Percentiles rank a stretch among this genome's conserved stretches.
phyloP scores from a whole-genome alignment of 2,329 filamentous ascomycete species.

The Claviceps sp. region DNA sequence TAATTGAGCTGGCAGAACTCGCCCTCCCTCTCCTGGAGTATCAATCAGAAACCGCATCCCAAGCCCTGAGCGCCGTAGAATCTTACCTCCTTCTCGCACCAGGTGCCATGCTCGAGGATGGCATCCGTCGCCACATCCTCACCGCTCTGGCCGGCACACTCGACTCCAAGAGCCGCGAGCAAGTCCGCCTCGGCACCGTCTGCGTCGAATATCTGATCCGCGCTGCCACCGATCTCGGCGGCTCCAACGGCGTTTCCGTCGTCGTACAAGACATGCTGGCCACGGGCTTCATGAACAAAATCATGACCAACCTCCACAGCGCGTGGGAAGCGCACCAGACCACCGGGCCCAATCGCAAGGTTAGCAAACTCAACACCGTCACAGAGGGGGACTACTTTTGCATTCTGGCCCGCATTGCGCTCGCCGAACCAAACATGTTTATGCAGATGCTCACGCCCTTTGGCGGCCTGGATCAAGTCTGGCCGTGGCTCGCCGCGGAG shows the following conservation, averaged over 20 bases:
- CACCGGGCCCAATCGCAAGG: constrained; percentile 62
- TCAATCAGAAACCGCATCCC: constrained; percentile 47
- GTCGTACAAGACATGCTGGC: constrained; percentile 53
- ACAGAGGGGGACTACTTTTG: constrained; percentile 77
- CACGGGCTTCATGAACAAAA: constrained; percentile 46
- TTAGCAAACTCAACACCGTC: constrained; percentile 56
- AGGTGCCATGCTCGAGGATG: constrained; percentile 47
- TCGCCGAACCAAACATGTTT: constrained; percentile 60
- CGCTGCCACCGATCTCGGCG: constrained; percentile 47
- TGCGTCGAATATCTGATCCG: constrained; percentile 54
- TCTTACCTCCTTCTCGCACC: constrained; percentile 60
- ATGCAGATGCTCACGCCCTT: constrained; percentile 39
- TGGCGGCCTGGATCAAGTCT: constrained; percentile 35
- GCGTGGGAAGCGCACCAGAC: constrained; percentile 66
- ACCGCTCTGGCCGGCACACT: constrained; percentile 36
- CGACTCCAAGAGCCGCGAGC: constrained; percentile 42
- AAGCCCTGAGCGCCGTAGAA: constrained; percentile 52
- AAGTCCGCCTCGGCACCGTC: constrained; percentile 42
- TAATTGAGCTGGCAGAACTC: constrained; percentile 49
- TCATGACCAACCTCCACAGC: constrained; percentile 53
- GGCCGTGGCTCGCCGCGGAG: constrained; percentile 45
- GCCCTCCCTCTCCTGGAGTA: constrained; percentile 54
- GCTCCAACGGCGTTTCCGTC: constrained; percentile 44
- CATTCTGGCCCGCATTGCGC: constrained; percentile 64
- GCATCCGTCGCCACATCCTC: constrained; percentile 35